Evolutionary conservation across 1,284 basidiomycete genomes (phyloP), one percentile per base, ranked within the genome.

Genomic region (Marasmius oreades): DNA sequence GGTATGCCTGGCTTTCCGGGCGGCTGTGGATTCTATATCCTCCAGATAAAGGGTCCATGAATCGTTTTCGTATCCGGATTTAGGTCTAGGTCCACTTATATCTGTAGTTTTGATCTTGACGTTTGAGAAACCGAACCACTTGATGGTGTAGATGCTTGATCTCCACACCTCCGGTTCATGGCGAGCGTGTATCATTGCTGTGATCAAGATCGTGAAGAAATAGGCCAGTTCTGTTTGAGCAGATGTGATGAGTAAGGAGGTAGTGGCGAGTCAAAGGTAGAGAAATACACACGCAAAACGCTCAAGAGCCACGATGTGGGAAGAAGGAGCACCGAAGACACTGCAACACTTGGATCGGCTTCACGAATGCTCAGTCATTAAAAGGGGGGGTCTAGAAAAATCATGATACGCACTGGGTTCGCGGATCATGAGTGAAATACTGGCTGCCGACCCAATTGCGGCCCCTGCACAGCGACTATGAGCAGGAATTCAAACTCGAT

Each of bases 141-240:
- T 73, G 23, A 86, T 71, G 10, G 67, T 64, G 59, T 79, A 77
- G 39, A 87, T 66, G 2, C 77, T 74, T 33, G 70, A 70, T 22
- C 57, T 68, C 84, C 84, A 88, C 53, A 88, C 70, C 31, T 71
- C 68, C 5, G 77, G 74, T 59, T 77, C 66, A 20, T 62, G 59
- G 47, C 59, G 62, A 37, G 70, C 64, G 59, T 87, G 85, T 2
- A 72, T 65, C 56, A 77, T 65, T 16, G 76, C 64, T 42, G 75
- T 66, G 56, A 80, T 67, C 60, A 79, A 71, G 26, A 88, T 67
- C 1, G 73, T 65, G 59, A 86, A 71, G 64, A 81, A 83, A 62
- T 88, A 85, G 10, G 75, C 63, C 16, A 84, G 64, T 42, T 78
- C 85, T 88, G 45, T 78, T 86, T 88, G 45, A 14, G 16, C 16